phyloP scores from a whole-genome alignment of 345 rosid genomes.

The Firmiana major region DNA sequence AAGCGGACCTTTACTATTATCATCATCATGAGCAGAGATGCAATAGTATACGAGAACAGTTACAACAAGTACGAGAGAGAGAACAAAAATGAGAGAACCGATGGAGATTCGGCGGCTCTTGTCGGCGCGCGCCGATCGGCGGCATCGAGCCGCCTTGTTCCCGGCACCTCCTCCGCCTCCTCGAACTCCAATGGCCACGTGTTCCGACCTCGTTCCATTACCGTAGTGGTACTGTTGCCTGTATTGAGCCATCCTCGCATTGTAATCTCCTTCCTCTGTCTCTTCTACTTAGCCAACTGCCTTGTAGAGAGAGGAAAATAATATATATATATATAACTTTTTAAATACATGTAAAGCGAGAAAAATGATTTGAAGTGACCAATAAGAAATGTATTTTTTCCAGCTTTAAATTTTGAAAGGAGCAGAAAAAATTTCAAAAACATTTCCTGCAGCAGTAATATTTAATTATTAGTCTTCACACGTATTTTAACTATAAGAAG shows the following conservation, averaged over 20 bases:
- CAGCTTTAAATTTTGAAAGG: too few relatives aligned
- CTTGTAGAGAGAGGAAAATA: background rate
- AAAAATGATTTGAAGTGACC: too few relatives aligned
- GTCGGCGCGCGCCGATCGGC: constrained; percentile 67
- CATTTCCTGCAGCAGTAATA: too few relatives aligned
- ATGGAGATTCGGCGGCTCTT: constrained; percentile 46
- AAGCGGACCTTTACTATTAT: constrained; percentile 37
- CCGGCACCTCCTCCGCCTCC: background rate
- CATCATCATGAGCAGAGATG: constrained; percentile 40
- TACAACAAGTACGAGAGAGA: constrained; percentile 49
- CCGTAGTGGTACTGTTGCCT: constrained; percentile 57
- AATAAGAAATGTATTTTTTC: too few relatives aligned
- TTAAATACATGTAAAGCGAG: too few relatives aligned
- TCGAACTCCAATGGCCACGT: constrained; percentile 60
- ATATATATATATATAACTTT: background rate
- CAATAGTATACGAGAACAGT: constrained; percentile 62
- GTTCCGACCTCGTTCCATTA: constrained; percentile 52
- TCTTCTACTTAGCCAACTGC: background rate
- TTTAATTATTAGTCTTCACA: too few relatives aligned
- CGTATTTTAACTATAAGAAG: too few relatives aligned
- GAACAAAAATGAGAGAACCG: constrained; percentile 42
- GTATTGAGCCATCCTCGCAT: constrained; percentile 78
- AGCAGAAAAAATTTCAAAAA: too few relatives aligned
- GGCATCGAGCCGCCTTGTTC: constrained; percentile 45
- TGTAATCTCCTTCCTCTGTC: constrained; percentile 9